Evolutionary conservation across 192 early-diverging fungal species (phyloP).

Genomic region (Umbelopsis sp.): DNA sequence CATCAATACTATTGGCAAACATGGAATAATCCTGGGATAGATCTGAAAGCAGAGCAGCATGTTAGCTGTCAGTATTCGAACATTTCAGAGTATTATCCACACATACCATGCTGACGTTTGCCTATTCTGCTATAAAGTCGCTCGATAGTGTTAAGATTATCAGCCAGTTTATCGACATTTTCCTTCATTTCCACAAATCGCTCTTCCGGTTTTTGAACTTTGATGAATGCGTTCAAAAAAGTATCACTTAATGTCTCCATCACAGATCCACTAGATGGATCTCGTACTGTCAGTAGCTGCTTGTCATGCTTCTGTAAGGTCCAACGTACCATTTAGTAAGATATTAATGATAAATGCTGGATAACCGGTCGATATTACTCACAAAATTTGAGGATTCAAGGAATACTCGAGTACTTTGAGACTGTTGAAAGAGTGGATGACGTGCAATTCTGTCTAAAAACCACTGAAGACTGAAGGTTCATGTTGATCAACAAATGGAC

Average conservation of each 20-base stretch:
- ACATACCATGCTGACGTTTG: constrained; percentile 69
- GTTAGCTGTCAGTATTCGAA: neutral
- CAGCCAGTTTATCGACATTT: constrained; percentile 79
- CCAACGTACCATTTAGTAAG: constrained; percentile 43
- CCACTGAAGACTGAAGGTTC: constrained; percentile 67
- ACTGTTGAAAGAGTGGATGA: constrained; percentile 79
- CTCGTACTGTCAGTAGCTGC: constrained; percentile 36
- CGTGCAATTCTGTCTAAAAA: constrained; percentile 80
- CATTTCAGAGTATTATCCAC: neutral
- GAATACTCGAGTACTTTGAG: constrained; percentile 74
- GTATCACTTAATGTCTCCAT: constrained; percentile 86
- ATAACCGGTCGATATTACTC: neutral
- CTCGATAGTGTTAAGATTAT: constrained; percentile 87
- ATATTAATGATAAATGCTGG: too few species aligned
- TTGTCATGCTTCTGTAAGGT: constrained; percentile 56
- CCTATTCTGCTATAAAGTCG: constrained; percentile 74
- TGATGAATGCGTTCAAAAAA: constrained; percentile 86
- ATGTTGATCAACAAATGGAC: neutral
- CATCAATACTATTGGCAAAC: constrained; percentile 75
- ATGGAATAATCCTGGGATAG: constrained; percentile 78
- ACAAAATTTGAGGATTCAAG: constrained; percentile 83
- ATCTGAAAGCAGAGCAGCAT: constrained; percentile 46
- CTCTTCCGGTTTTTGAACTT: constrained; percentile 87
- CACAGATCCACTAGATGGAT: constrained; percentile 53
- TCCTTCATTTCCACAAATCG: constrained; percentile 84